Evolutionary conservation across 78 protist species (phyloP).

Genomic region (Diacronema lutheri): DNA sequence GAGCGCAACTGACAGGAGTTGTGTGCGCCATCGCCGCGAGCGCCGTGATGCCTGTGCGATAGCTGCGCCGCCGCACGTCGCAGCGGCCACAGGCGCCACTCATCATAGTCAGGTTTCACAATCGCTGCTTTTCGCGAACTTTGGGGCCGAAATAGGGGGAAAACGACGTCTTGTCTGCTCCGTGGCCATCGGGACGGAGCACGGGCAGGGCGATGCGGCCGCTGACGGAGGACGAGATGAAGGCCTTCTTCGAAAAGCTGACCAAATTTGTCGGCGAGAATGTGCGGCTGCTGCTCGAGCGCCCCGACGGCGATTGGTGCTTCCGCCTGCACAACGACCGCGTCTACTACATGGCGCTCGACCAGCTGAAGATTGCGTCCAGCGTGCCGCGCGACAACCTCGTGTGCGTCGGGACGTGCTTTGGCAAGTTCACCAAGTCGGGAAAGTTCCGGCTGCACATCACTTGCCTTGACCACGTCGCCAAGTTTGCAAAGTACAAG

Average conservation of each 20-base stretch:
- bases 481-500: conserved; percentile 86
- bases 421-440: conserved; percentile 95
- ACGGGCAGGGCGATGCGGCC: conserved; percentile 93
- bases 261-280: conserved; percentile 94
- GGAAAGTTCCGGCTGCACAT: conserved; percentile 91
- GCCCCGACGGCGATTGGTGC: conserved; percentile 89
- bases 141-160: too few species aligned
- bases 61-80: too few species aligned
- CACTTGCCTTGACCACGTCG: conserved; percentile 92
- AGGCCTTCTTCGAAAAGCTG: conserved; percentile 92
- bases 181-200: too few species aligned
- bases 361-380: conserved; percentile 23
- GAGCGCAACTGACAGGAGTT: too few species aligned
- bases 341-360: conserved; percentile 32
- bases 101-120: too few species aligned
- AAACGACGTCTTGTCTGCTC: too few species aligned
- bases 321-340: conserved; percentile 95
- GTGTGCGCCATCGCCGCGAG: too few species aligned
- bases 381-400: conserved; percentile 75
- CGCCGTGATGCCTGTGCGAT: too few species aligned
- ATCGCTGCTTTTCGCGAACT: too few species aligned
- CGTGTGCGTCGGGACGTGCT: conserved; percentile 84
- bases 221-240: conserved; percentile 95
- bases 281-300: conserved; percentile 83
- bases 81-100: too few species aligned